A percentile compares a stretch with the other conserved stretches of the same genome.
phyloP scores from a whole-genome alignment of 129 eudicot species.

The Lactuca saligna region DNA sequence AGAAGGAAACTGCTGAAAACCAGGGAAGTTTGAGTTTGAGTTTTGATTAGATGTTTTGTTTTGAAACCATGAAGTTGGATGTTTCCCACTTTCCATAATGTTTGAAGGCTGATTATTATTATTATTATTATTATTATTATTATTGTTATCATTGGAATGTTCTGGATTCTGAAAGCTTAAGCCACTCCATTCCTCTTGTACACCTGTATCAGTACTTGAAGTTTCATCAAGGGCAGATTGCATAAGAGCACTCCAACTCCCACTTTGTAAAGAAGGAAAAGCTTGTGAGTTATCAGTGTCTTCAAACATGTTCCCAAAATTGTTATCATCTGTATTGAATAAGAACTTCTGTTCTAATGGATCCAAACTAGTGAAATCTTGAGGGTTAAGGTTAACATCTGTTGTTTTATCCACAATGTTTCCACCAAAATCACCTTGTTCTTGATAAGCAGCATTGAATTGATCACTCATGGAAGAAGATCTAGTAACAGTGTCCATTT shows the following conservation, averaged over 20 bases:
- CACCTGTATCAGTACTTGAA: slow-evolving; percentile 67
- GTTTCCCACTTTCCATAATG: slow-evolving; percentile 45
- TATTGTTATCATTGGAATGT: slow-evolving; percentile 16
- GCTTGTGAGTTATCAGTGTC: slow-evolving; percentile 35
- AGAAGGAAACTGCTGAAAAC: slow-evolving; percentile 39
- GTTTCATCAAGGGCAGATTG: slow-evolving; percentile 88
- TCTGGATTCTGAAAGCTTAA: slow-evolving; percentile 69
- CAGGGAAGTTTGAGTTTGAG: slow-evolving; percentile 34
- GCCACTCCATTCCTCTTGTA: slow-evolving; percentile 83
- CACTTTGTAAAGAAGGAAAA: slow-evolving; percentile 63
- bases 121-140: background rate
- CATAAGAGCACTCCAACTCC: slow-evolving; percentile 93
- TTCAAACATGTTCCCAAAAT: slow-evolving; percentile 39
- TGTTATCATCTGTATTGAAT: slow-evolving; percentile 51
- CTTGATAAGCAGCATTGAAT: slow-evolving; percentile 37
- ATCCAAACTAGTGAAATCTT: slow-evolving; percentile 46
- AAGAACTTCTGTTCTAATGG: slow-evolving; percentile 74
- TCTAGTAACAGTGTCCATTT: slow-evolving; percentile 27
- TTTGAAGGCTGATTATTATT: slow-evolving; percentile 45
- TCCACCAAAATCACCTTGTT: slow-evolving; percentile 29
- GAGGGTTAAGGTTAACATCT: slow-evolving; percentile 21
- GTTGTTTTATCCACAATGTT: background rate
- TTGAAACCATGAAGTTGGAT: slow-evolving; percentile 41
- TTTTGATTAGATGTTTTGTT: slow-evolving; percentile 27
- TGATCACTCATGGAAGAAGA: slow-evolving; percentile 36